Evolutionary conservation across 73 alveolate species (phyloP), one percentile per base, ranked within the genome.

Genomic region (Paramecium tetraurelia): DNA sequence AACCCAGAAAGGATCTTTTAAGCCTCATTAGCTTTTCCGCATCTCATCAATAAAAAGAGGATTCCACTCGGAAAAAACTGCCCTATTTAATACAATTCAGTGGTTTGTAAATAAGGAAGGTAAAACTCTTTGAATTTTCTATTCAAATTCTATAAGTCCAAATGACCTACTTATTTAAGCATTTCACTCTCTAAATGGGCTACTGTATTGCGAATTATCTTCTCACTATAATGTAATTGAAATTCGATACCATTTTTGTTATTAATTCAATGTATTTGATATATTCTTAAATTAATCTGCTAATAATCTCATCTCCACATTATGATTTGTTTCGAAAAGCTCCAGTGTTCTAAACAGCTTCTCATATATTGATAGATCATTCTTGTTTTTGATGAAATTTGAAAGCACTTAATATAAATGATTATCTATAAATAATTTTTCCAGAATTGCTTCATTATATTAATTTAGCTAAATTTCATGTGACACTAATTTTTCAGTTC

Each of bases 1-100:
- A 63, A 63, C 11, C 36, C 63, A 75, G 29, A 16, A 20, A 75
- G 59, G 3, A 41, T 41, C 22, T 41, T 75, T 33, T 12, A 14
- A 8, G 90, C 90, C 22, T 41, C 70, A 22, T 80, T 35, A 16
- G 14, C 14, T 43, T 24, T 80, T 48, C 90, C 90, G n/a, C 90
- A 80, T 80, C 90, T 80, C 75, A 80, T 80, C 12, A 80, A 48
- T 43, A 80, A 10, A 80, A 80, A 80, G 4, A 80, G 53, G 4
- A 80, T 46, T n/a, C 90, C 90, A 43, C 41, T 22, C 0, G 90
- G 90, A 80, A 40, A 80, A 7, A 29, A 72, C 40, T 72, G 40
- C 2, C 59, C 59, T 35, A 72, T 72, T 33, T 63, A 63, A 33
- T 33, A 63, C 6, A 63, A 33, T 63, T 63, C 84, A 27, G 46